Percentiles rank a stretch among this genome's conserved stretches.
Conservation (phyloP, 495 filamentous ascomycete genomes). For the Podospora anserina region DNA sequence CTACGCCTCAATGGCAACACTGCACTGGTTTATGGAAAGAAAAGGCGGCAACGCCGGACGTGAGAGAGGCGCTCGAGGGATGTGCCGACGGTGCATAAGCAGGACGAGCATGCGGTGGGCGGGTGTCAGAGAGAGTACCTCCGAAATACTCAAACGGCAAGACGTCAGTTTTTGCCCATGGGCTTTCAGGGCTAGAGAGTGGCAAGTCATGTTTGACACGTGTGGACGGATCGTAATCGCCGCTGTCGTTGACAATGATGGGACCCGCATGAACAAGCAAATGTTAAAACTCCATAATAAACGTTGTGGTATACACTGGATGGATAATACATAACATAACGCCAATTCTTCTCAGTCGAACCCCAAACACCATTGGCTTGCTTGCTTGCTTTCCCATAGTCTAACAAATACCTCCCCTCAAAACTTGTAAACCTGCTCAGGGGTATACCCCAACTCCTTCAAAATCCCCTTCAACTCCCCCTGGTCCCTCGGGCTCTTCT, state of each 20-base stretch:
- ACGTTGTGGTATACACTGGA: neutral
- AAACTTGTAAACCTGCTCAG: conserved; percentile 98
- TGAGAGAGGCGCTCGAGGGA: conserved; percentile 18
- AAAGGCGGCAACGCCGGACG: conserved; percentile 20
- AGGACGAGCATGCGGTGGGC: conserved; percentile 23
- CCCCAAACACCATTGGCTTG: neutral
- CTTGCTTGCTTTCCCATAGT: conserved; percentile 7
- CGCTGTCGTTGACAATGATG: too few species aligned
- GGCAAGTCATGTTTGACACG: neutral
- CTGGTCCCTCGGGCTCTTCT: conserved; percentile 87
- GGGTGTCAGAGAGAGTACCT: conserved; percentile 25
- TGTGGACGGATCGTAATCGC: too few species aligned
- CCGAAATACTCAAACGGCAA: conserved; percentile 18
- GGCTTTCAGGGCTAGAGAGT: conserved; percentile 12
- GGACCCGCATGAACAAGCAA: too few species aligned
- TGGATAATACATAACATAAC: neutral
- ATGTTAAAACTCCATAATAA: neutral
- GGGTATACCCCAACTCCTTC: conserved; percentile 84
- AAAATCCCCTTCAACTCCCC: conserved; percentile 81
- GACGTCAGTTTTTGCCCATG: conserved; percentile 21
- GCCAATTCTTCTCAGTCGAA: neutral
- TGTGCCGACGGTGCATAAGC: conserved; percentile 13
- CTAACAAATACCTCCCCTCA: conserved; percentile 36
- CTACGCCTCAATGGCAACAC: conserved; percentile 23
- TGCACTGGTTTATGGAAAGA: conserved; percentile 33